Evolutionary conservation across 345 rosid genomes (phyloP).

Genomic region (Tarenaya hassleriana): DNA sequence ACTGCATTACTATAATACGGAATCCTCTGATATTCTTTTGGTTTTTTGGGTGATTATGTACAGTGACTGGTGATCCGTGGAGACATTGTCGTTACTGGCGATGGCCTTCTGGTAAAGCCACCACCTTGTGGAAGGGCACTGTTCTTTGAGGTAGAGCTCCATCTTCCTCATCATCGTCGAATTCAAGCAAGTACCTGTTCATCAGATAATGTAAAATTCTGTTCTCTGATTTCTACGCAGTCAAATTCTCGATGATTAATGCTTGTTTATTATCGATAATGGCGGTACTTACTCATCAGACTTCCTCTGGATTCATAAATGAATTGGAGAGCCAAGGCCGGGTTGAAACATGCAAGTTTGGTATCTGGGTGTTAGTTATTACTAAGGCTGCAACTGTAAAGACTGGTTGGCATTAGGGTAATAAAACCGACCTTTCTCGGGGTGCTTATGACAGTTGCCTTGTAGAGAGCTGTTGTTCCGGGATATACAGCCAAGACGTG

Average conservation of each 20-base stretch:
- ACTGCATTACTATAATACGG: too few species aligned
- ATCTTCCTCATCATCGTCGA: slow-evolving; percentile 95
- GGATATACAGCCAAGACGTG: slow-evolving; percentile 99
- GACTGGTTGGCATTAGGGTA: slow-evolving; percentile 1
- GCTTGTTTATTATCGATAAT: not conserved
- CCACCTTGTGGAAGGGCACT: slow-evolving; percentile 76
- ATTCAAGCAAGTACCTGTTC: slow-evolving; percentile 77
- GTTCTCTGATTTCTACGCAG: not conserved
- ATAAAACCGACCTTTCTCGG: slow-evolving; percentile 56
- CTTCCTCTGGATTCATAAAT: slow-evolving; percentile 54
- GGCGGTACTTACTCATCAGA: slow-evolving; percentile 70
- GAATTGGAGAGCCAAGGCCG: slow-evolving; percentile 13
- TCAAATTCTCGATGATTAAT: not conserved
- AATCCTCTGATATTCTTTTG: too few species aligned
- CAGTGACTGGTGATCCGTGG: not conserved
- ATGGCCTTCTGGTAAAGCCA: slow-evolving; percentile 75
- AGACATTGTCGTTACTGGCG: slow-evolving; percentile 42
- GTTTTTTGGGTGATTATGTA: slow-evolving; percentile 27
- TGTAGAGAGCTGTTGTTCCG: slow-evolving; percentile 90
- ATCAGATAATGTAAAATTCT: not conserved
- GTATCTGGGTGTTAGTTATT: slow-evolving; percentile 10
- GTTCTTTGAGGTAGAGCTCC: slow-evolving; percentile 84
- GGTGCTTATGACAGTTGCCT: slow-evolving; percentile 78
- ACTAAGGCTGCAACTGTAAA: not conserved
- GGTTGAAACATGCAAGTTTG: slow-evolving; percentile 17